Evolutionary conservation across 106 monocot species (phyloP).

Genomic region (Cymbidium sinense): DNA sequence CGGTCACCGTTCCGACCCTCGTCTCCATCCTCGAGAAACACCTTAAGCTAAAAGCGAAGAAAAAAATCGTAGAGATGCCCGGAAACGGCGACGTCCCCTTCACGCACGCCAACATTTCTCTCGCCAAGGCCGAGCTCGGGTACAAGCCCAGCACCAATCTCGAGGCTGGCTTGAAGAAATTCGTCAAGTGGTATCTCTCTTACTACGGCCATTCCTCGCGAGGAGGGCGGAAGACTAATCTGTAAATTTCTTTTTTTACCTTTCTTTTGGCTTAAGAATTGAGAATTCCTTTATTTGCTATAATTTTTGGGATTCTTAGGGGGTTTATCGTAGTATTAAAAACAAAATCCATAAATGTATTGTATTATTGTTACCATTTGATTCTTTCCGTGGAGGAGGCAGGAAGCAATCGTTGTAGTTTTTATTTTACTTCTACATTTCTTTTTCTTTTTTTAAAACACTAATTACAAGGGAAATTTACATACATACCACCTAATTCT

Average conservation of each 20-base stretch:
- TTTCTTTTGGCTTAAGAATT: background rate
- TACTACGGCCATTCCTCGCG: constrained; percentile 18
- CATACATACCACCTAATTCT: too few relatives aligned
- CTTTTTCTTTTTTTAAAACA: too few relatives aligned
- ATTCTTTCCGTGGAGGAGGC: background rate
- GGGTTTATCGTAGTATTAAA: background rate
- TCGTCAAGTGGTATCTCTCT: constrained; percentile 26
- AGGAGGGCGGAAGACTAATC: constrained; percentile 7
- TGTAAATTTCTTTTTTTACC: constrained; percentile 10
- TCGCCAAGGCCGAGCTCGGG: constrained; percentile 17
- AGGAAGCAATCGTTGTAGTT: too few relatives aligned
- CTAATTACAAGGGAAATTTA: too few relatives aligned
- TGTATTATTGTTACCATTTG: background rate
- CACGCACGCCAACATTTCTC: constrained; percentile 22
- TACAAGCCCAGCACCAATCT: constrained; percentile 27
- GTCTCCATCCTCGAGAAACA: constrained; percentile 25
- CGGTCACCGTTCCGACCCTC: constrained; percentile 23
- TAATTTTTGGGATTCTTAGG: constrained; percentile 1
- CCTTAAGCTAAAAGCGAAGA: constrained; percentile 22
- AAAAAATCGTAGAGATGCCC: constrained; percentile 24
- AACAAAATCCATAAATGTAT: background rate
- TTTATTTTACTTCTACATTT: too few relatives aligned
- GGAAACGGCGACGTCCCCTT: constrained; percentile 25
- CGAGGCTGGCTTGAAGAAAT: constrained; percentile 22
- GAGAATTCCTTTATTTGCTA: background rate